Base-by-base conservation (phyloP, 2,329 filamentous ascomycete species). In the Fusarium sp. region DNA sequence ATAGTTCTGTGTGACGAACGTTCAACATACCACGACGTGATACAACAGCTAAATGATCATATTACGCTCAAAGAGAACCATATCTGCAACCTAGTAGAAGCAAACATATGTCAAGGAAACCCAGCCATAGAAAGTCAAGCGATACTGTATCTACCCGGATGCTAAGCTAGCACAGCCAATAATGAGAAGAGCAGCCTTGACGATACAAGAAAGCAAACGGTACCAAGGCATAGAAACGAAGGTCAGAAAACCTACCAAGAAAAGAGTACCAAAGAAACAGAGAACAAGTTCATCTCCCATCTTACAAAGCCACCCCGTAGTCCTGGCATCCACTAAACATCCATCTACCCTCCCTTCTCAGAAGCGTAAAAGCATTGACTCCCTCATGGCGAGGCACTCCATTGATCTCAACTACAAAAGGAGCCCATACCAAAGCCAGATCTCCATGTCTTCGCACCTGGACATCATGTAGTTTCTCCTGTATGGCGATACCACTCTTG, bases 351-450 rank as follows among this genome's bases (percentile, higher is more conserved):
- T 39, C 30, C 17, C 17, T 39, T 4, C 13, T 48, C 2, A 65
- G 15, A 7, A 65, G 41, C 2, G 55, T 62, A 20, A 65, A 62
- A 0, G 50, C 35, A 35, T 65, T 62, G 1, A 51, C 49, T 1
- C 62, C 62, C 7, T 47, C 33, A 22, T 66, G 45, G 1, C 23
- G 39, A 23, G 46, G 49, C 8, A 22, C 20, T 2, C 56, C 49
- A 3, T 66, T 41, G 2, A 66, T 65, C 19, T 66, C 49, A 13
- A 66, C 56, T 17, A 66, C 62, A 40, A 65, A 65, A 7, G 62
- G 62, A 0, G 62, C 56, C 62, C 62, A 66, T 6, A 66, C 62
- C 13, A 66, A 13, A 2, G 55, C 62, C 20, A 65, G n/a, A 33
- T 62, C 49, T 0, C 55, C 55, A 6, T 62, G 55, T 7, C 50